Evolutionary conservation across 2,329 filamentous ascomycete species (phyloP).

Genomic region (Diaporthe caulivora): DNA sequence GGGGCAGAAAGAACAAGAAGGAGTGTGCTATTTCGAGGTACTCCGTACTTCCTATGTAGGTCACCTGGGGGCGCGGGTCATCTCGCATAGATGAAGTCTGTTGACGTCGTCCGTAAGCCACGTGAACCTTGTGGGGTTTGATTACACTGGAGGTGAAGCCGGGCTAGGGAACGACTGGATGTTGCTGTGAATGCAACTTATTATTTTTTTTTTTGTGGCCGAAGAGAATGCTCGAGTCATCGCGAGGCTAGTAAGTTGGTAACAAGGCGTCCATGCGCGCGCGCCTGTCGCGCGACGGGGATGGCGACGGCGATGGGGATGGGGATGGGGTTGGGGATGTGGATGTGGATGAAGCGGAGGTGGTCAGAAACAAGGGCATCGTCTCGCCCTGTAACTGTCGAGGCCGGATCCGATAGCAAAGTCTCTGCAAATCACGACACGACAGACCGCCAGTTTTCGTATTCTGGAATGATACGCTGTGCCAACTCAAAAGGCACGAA

Average conservation of each 20-base stretch:
- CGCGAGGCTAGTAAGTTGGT: no score
- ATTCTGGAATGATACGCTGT: constrained; percentile 2
- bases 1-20: background rate
- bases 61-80: background rate
- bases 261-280: background rate
- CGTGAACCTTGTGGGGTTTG: background rate
- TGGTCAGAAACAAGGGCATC: constrained; percentile 1
- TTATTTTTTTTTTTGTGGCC: background rate
- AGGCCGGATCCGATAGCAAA: background rate
- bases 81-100: constrained; percentile 12
- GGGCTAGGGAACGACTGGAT: background rate
- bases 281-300: background rate
- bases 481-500: background rate
- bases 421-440: background rate
- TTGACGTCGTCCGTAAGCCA: constrained; percentile 4
- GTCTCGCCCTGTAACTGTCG: background rate
- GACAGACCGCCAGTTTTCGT: constrained; percentile 21
- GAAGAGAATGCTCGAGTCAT: constrained; percentile 20
- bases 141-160: background rate
- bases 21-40: constrained; percentile 24
- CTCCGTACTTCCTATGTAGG: background rate
- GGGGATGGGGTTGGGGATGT: no score
- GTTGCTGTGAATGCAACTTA: no score
- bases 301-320: no score
- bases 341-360: background rate